Base-by-base conservation (phyloP, 805 yeast species). In the Schizosaccharomyces lindneri region DNA sequence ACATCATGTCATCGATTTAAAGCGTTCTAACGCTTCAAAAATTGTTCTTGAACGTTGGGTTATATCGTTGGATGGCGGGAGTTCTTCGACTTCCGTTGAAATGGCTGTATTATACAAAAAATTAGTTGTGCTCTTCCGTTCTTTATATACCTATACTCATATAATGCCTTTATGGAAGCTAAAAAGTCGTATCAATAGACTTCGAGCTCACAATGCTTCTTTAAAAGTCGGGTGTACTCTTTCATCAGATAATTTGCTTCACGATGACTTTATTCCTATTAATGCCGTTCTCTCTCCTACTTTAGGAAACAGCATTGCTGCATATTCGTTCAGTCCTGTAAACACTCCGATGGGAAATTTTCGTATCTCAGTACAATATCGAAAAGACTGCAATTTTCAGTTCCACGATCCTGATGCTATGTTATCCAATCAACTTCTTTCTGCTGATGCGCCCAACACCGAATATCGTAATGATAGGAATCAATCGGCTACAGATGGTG, bases 11-110 rank as follows among this genome's bases (percentile, higher is more conserved):
- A 79, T 76, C 63, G 84, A 83, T 15, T 75, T 78, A 2, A 80
- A 79, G 67, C 84, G 84, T 67, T 59, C 60, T 3, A 3, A 43
- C n/a, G 48, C 59, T 9, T 13, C 62, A 4, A 97, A 90, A 70
- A 79, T 93, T n/a, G 96, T 93, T 1, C 73, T 93, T 63, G 98
- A 93, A 68, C 77, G 98, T 63, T 93, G 98, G 98, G 75, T 87
- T 29, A 73, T 93, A 43, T 95, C 89, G 70, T 79, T 89, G 64
- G 89, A 84, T 24, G 46, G 46, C 24, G 19, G 17, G 31, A 73
- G 72, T 55, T 70, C 69, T 13, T 31, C 69, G 73, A 17, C 66
- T 9, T 63, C 64, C 21, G 66, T 67, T 27, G 93, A 85, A 61
- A 74, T 84, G 17, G 85, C 88, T 0, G 71, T 77, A 55, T 78